Evolutionary conservation across 139 green algal species (phyloP), one percentile per base, ranked within the genome.

Genomic region (Chlamydomonas sp.): DNA sequence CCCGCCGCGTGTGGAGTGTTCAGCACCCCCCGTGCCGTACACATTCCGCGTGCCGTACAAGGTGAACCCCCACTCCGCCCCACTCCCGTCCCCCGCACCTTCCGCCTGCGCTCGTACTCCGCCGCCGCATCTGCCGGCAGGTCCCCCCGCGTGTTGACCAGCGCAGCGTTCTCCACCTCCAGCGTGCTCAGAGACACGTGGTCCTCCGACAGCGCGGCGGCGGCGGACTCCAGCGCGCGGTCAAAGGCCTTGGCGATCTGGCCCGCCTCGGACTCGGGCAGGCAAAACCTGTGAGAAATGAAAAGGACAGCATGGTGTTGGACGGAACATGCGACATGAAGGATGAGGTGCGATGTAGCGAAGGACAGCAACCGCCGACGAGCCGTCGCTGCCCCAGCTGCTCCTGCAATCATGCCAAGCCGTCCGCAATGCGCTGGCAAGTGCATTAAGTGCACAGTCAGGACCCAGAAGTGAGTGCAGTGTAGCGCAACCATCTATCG

Each of bases 21-120:
- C 73, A 78, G 73, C 73, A 78, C n/a, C n/a, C 73, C 3, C 5
- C 12, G 61, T 18, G 7, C 73, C 73, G 31, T 78, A 78, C 73
- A 20, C 73, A 75, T 4, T 4, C 6, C 12, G 12, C 4, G 69
- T 15, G 16, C 9, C 69, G 12, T 6, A 14, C 12, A 4, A 9
- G 12, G 12, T 49, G 20, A 15, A 7, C 12, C 69, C 69, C 69
- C n/a, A 4, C 76, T 5, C 77, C 77, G 6, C 77, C 57, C 57
- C 16, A 10, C 3, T 57, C 77, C 62, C 15, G 63, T 66, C 2
- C 17, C 58, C 63, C 77, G 95, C 6, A 86, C 79, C 72, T 95
- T 95, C 14, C 95, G 90, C 71, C 91, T 89, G 4, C 77, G 80
- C 90, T 98, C 96, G 61, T 98, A 98, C 59, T 93, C 89, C 0